Percentiles rank a stretch among this genome's conserved stretches.
These are phyloP conservation scores for Lepidopterella palustris DNA, from an alignment of 495 filamentous ascomycete genomes.

Conservation along the genomic window DNA sequence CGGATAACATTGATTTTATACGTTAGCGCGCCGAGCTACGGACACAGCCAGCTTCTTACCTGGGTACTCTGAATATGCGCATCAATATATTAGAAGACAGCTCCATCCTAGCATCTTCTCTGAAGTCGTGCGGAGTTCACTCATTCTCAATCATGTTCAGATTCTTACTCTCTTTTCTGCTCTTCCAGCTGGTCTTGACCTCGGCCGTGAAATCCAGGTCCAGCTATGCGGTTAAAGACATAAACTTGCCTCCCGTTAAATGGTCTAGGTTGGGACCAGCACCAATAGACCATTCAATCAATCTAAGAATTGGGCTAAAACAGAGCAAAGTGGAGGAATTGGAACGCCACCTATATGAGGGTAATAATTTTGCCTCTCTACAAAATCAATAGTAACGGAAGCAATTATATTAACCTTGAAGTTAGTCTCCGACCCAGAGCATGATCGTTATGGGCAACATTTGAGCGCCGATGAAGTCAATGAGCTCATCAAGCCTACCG, in stretches of 20 bases:
- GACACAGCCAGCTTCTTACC: no score
- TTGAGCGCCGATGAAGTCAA: conserved; percentile 34
- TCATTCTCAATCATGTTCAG: no score
- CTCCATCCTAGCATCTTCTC: no score
- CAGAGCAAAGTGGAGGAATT: conserved; percentile 38
- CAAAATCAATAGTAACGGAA: neutral
- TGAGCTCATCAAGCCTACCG: conserved; percentile 30
- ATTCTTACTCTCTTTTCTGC: no score
- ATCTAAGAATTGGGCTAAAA: conserved; percentile 37
- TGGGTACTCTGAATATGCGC: no score
- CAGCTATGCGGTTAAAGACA: conserved; percentile 49
- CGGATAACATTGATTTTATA: no score
- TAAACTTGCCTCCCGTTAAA: conserved; percentile 40
- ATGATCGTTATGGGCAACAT: conserved; percentile 36
- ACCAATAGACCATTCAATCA: conserved; percentile 33
- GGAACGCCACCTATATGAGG: conserved; percentile 37
- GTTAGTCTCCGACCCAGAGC: neutral
- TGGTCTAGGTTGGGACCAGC: conserved; percentile 43
- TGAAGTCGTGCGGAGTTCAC: no score
- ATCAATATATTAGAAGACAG: no score
- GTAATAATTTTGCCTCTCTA: conserved; percentile 10
- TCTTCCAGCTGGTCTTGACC: no score
- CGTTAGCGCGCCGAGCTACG: no score
- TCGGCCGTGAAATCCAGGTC: no score
- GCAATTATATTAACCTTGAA: neutral